Percentiles rank a stretch among this genome's conserved stretches.
Evolutionary conservation across 2,329 filamentous ascomycete genomes (phyloP).

Genomic region (Ceratocystis destructans): DNA sequence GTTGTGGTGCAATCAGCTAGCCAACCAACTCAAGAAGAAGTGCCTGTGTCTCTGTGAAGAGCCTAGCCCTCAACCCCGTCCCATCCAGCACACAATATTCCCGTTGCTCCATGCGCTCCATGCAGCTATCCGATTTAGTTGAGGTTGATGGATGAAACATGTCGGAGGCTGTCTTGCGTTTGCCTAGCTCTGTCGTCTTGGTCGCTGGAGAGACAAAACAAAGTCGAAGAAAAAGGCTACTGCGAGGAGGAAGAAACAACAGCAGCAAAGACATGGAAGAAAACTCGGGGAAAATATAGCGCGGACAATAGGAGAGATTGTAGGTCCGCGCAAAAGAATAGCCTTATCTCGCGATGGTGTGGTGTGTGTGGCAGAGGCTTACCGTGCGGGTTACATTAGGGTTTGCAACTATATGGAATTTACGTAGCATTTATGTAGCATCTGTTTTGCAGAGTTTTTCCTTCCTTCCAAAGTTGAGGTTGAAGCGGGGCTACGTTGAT

Average conservation of each 20-base stretch:
- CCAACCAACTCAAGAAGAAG: not conserved
- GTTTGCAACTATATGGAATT: not conserved
- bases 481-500: not conserved
- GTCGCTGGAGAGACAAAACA: not conserved
- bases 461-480: not conserved
- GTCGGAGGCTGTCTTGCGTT: not conserved
- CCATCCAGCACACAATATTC: not conserved
- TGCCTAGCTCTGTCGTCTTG: not conserved
- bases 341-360: not conserved
- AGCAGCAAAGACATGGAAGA: not conserved
- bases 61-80: not conserved
- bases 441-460: not conserved
- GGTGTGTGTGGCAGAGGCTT: not conserved
- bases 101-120: not conserved
- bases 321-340: not conserved
- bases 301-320: constrained; percentile 1
- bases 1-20: not conserved
- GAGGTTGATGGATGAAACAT: not conserved
- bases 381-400: not conserved
- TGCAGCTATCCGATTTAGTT: not conserved
- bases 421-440: not conserved
- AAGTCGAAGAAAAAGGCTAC: not conserved
- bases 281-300: not conserved
- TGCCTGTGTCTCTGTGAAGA: not conserved
- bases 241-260: not conserved